phyloP scores from a whole-genome alignment of 352 stramenopile species.

The Pythium vanterpoolii region DNA sequence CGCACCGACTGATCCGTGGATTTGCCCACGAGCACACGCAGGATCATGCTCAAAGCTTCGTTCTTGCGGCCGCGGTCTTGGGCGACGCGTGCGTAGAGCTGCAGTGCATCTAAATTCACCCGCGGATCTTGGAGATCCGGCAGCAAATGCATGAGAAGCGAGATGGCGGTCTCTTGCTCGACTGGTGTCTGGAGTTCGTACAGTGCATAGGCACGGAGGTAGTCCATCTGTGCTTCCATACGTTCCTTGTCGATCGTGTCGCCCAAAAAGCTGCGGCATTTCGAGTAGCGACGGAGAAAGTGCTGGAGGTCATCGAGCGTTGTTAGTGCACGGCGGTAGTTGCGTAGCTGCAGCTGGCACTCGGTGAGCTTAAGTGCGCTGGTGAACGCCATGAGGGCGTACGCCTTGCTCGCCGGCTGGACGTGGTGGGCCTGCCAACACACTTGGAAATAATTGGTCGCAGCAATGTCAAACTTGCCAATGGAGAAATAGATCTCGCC shows the following conservation, averaged over 20 bases:
- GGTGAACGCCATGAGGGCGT: slow-evolving; percentile 32
- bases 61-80: slow-evolving; percentile 54
- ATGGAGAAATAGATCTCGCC: slow-evolving; percentile 51
- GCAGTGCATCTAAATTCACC: slow-evolving; percentile 63
- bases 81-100: slow-evolving; percentile 59
- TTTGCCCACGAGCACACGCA: slow-evolving; percentile 57
- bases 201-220: slow-evolving; percentile 44
- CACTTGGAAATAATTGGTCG: slow-evolving; percentile 35
- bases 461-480: slow-evolving; percentile 35
- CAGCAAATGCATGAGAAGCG: slow-evolving; percentile 51
- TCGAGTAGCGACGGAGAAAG: slow-evolving; percentile 35
- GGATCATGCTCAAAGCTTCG: slow-evolving; percentile 64
- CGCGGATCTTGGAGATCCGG: slow-evolving; percentile 43
- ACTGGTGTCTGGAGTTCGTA: slow-evolving; percentile 38
- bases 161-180: slow-evolving; percentile 53
- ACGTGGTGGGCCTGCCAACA: slow-evolving; percentile 40
- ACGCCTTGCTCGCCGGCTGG: slow-evolving; percentile 22
- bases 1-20: slow-evolving; percentile 48
- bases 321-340: slow-evolving; percentile 27
- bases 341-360: slow-evolving; percentile 37
- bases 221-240: slow-evolving; percentile 46
- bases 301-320: slow-evolving; percentile 42
- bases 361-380: slow-evolving; percentile 42
- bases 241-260: slow-evolving; percentile 29
- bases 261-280: slow-evolving; percentile 26